A percentile compares a stretch with the other conserved stretches of the same genome.
Conservation (phyloP, 2,329 filamentous ascomycete species). For the Seiridium cupressi region DNA sequence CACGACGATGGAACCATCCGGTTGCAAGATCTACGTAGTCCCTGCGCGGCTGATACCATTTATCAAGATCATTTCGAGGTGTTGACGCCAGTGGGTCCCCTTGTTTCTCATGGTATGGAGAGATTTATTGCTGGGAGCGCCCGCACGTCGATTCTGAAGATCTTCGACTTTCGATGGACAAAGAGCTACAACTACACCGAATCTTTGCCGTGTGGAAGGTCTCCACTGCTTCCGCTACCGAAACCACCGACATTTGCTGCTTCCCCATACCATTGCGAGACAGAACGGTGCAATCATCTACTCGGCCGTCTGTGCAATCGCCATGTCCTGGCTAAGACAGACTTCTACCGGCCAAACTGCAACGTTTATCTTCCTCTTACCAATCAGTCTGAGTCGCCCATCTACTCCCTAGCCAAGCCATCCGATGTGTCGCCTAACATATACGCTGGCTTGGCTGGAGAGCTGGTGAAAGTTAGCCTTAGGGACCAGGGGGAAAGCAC, state of each 20-base stretch:
- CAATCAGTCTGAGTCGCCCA: slow-evolving; percentile 19
- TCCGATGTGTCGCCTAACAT: slow-evolving; percentile 46
- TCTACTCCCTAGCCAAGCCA: slow-evolving; percentile 47
- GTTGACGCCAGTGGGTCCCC: slow-evolving; percentile 40
- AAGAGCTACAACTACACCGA: slow-evolving; percentile 47
- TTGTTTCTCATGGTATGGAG: slow-evolving; percentile 49
- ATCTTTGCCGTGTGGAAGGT: slow-evolving; percentile 41
- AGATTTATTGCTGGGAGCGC: slow-evolving; percentile 50
- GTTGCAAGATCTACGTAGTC: slow-evolving; percentile 49
- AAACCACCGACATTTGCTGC: slow-evolving; percentile 19
- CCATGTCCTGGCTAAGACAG: slow-evolving; percentile 41
- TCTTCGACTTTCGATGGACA: slow-evolving; percentile 54
- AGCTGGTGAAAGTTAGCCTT: slow-evolving; percentile 41
- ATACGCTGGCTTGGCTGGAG: slow-evolving; percentile 48
- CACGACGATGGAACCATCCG: slow-evolving; percentile 54
- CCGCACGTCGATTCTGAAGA: slow-evolving; percentile 39
- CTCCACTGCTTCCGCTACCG: slow-evolving; percentile 33
- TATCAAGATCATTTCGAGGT: slow-evolving; percentile 55
- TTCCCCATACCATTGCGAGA: slow-evolving; percentile 13
- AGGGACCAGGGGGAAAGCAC: slow-evolving; percentile 13
- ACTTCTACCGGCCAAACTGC: slow-evolving; percentile 48
- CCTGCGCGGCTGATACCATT: slow-evolving; percentile 42
- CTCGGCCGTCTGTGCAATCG: slow-evolving; percentile 39
- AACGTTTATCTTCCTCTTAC: slow-evolving; percentile 40
- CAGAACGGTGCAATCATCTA: slow-evolving; percentile 31